phyloP scores from a whole-genome alignment of 345 rosid species.

The Eucalyptus melliodora region DNA sequence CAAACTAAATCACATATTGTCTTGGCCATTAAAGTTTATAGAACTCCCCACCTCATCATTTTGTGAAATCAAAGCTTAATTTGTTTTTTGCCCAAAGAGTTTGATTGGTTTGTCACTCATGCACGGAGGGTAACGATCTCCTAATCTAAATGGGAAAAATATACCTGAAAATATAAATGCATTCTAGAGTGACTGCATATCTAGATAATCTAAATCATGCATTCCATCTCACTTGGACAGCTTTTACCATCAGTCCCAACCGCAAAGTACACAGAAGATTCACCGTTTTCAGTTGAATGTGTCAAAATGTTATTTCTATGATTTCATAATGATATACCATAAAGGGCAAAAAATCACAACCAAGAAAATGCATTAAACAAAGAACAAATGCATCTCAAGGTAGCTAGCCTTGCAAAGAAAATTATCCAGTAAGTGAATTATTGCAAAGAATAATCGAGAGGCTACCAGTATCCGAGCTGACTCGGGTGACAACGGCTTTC shows the following conservation, averaged over 20 bases:
- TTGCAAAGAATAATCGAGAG: not conserved
- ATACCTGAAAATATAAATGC: not conserved
- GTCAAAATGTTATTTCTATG: not conserved
- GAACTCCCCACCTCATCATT: not conserved
- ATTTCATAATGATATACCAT: not conserved
- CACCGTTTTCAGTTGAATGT: not conserved
- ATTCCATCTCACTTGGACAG: not conserved
- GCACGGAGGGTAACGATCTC: not conserved
- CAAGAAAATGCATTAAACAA: not conserved
- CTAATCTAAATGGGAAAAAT: not conserved
- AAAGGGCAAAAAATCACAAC: not conserved
- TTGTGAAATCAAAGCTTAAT: not conserved
- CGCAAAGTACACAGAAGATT: not conserved
- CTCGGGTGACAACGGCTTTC: slow-evolving; percentile 84
- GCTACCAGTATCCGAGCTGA: slow-evolving; percentile 82
- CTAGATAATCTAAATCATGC: not conserved
- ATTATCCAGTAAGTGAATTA: not conserved
- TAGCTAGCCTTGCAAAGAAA: not conserved
- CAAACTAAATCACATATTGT: not conserved
- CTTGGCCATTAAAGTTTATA: not conserved
- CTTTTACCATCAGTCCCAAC: not conserved
- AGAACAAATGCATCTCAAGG: not conserved
- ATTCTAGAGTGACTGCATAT: not conserved
- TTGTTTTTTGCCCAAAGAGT: not conserved
- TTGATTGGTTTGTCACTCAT: not conserved